Evolutionary conservation across 2,329 filamentous ascomycete genomes (phyloP).

Genomic region (Aureobasidium sp.): DNA sequence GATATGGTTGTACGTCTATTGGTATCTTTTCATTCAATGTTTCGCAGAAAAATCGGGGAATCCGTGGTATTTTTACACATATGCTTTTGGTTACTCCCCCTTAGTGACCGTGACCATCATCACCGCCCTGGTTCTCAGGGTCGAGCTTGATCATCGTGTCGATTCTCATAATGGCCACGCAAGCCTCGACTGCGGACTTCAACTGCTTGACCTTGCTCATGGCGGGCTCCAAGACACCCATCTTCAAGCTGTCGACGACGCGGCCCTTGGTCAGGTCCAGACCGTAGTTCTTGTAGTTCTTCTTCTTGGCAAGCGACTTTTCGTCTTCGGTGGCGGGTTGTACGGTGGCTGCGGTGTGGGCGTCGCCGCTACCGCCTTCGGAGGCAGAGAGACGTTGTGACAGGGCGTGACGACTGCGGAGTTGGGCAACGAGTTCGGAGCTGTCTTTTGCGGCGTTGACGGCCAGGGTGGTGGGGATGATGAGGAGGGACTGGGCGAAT

Average conservation of each 20-base stretch:
- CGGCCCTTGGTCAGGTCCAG: conserved; percentile 82
- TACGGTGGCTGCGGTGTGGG: conserved; percentile 16
- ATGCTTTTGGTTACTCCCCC: conserved; percentile 2
- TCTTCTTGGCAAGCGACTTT: conserved; percentile 83
- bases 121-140: conserved; percentile 67
- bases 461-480: conserved; percentile 92
- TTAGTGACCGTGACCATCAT: conserved; percentile 48
- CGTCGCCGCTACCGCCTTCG: conserved; percentile 25
- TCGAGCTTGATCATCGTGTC: conserved; percentile 98
- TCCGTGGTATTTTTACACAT: neutral
- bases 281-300: conserved; percentile 98
- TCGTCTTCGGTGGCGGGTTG: conserved; percentile 58
- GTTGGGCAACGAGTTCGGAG: conserved; percentile 88
- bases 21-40: neutral
- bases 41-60: neutral
- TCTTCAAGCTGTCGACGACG: conserved; percentile 87
- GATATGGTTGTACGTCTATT: neutral
- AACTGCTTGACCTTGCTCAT: conserved; percentile 98
- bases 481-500: conserved; percentile 87
- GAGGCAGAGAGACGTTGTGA: conserved; percentile 72
- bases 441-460: conserved; percentile 96
- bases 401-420: conserved; percentile 86
- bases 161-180: conserved; percentile 98
- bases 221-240: conserved; percentile 89
- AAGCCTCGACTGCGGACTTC: conserved; percentile 97